A percentile compares a stretch with the other conserved stretches of the same genome.
Conservation (phyloP, 2,329 filamentous ascomycete species). For the Fusarium incarnatum region DNA sequence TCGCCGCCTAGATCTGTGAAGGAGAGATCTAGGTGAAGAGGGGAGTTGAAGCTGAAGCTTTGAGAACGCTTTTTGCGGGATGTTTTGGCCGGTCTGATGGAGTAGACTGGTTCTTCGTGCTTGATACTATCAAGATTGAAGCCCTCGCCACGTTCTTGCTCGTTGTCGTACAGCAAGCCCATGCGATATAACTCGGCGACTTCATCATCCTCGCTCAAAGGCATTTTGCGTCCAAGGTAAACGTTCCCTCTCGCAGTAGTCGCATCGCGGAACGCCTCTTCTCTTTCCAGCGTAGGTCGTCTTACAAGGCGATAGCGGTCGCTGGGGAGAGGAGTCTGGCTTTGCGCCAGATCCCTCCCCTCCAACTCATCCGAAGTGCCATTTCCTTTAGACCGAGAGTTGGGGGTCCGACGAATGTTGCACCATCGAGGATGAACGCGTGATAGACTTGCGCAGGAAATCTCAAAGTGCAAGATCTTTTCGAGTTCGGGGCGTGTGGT, state of each 20-base stretch:
- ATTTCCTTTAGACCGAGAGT: conserved; percentile 20
- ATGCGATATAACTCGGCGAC: conserved; percentile 58
- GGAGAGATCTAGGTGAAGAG: conserved; percentile 55
- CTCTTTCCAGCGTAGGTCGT: conserved; percentile 57
- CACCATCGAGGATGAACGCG: conserved; percentile 28
- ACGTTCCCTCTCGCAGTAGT: conserved; percentile 52
- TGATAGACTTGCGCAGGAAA: conserved; percentile 3
- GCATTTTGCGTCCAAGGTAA: conserved; percentile 38
- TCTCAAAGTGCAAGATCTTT: conserved; percentile 33
- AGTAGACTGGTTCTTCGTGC: conserved; percentile 54
- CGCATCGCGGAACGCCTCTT: conserved; percentile 60
- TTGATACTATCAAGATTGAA: conserved; percentile 57
- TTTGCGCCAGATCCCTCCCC: conserved; percentile 52
- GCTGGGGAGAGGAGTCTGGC: conserved; percentile 52
- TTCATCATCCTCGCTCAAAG: conserved; percentile 51
- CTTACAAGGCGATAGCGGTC: conserved; percentile 52
- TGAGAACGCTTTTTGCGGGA: conserved; percentile 45
- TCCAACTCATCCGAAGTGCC: conserved; percentile 47
- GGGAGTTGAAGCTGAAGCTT: conserved; percentile 42
- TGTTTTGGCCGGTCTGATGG: conserved; percentile 53
- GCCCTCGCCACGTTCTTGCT: conserved; percentile 48
- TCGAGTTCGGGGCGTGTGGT: conserved; percentile 42
- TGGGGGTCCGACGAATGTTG: conserved; percentile 16
- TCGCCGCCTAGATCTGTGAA: conserved; percentile 58
- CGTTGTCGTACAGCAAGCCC: conserved; percentile 60